Base-by-base conservation (phyloP, 1,139 yeast species). In the Candida pseudoviswanathii region DNA sequence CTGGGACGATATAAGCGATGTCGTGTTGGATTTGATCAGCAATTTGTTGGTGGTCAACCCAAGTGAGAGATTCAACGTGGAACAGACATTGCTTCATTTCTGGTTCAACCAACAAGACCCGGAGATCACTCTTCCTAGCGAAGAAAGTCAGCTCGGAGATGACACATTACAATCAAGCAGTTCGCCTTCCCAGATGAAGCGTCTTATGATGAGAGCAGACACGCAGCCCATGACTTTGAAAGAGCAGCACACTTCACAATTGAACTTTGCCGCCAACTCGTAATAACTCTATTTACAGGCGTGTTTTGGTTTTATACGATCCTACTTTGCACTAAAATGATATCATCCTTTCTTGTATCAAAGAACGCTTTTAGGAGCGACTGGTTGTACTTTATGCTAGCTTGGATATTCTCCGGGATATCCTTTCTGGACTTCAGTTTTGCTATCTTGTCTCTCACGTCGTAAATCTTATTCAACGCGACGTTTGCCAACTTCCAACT, bases 1-100 rank as follows among this genome's bases (percentile, higher is more conserved):
- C 61, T 87, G 92, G 89, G 95, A 87, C 64, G 78, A 78, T 1
- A 82, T 86, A 16, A 75, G 75, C 42, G 94, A 87, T 61, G 61
- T 75, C 1, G 89, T 82, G 0, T 65, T 87, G 47, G 91, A 87
- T 61, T 69, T 87, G 53, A 85, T 87, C 4, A 75, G 86, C 22
- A 77, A 80, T 46, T 67, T 88, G 46, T 65, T 88, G 41, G 79
- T 84, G 26, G 80, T 83, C 8, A 81, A 85, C 55, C 83, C 91
- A 0, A 64, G 63, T 2, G 68, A 73, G 30, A 68, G 96, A 52
- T 73, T 67, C 46, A 79, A 78, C 47, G 81, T 85, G 2, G 62
- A 67, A 3, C 75, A 79, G 47, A 79, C 89, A 0, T 61, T 77
- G 9, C 56, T 60, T 1, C 95, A 87, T 65, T 73, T 71, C 2